A percentile compares a stretch with the other conserved stretches of the same genome.
phyloP scores from a whole-genome alignment of 305 asterid species.

The Ruellia speciosa region DNA sequence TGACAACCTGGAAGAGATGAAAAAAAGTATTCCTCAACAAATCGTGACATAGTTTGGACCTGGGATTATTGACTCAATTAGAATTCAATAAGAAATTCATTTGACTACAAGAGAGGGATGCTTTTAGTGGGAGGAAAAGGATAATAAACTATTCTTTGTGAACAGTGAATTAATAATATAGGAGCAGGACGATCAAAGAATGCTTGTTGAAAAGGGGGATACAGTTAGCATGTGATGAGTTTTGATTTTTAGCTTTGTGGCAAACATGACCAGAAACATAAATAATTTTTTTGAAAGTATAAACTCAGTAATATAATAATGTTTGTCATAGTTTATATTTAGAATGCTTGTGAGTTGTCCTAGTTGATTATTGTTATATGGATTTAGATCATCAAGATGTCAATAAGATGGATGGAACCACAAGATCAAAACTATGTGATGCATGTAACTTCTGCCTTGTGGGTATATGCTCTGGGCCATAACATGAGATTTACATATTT shows the following conservation, averaged over 20 bases:
- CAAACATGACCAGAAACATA: no score
- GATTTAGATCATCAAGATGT: neutral
- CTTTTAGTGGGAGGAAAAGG: no score
- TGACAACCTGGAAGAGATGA: no score
- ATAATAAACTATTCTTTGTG: neutral
- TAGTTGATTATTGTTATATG: neutral
- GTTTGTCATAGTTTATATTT: neutral
- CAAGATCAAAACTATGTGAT: constrained; percentile 3
- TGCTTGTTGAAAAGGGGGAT: neutral
- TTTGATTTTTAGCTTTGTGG: no score
- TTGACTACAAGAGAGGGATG: no score
- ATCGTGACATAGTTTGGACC: no score
- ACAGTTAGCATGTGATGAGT: neutral
- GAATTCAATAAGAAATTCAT: no score
- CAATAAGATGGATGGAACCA: neutral
- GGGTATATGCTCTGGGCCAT: constrained; percentile 1
- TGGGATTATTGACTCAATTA: no score
- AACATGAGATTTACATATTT: neutral
- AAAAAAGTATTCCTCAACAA: no score
- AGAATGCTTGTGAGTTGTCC: neutral
- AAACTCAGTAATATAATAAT: no score
- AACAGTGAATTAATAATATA: neutral
- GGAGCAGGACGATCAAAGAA: neutral
- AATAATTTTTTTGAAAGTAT: neutral
- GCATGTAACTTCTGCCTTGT: constrained; percentile 13